Base-by-base conservation (phyloP, 2,329 filamentous ascomycete genomes). In the Neonectria faginata region DNA sequence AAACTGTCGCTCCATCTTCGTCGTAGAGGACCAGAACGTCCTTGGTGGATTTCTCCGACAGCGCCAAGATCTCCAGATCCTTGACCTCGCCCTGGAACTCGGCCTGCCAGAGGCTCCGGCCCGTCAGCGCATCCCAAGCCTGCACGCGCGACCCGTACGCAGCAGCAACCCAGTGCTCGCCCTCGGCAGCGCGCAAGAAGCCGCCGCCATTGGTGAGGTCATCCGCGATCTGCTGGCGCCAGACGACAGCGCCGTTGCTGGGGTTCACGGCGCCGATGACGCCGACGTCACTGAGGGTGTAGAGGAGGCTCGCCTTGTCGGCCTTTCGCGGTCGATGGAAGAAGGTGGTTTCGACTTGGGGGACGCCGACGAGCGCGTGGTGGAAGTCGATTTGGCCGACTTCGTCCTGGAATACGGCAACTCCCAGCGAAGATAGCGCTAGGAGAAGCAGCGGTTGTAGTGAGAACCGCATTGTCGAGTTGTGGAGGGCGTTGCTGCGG, bases 351-450 rank as follows among this genome's bases (percentile, higher is more conserved):
- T 92, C 88, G 77, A 88, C 84, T 77, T 91, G 91, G 59, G 96
- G 94, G 41, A 92, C 82, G 75, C 96, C 96, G 74, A 99, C 84
- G 53, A 98, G 89, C 69, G 92, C 89, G 82, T 97, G 90, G 81
- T 98, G 95, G 82, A 94, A 98, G 81, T 99, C 96, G 78, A 97
- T 88, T 73, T 93, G 87, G 82, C 90, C 94, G 71, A 97, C 94
- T 79, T 99, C 95, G 77, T 99, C 96, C 71, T 88, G 85, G 82
- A 94, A 97, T 65, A 98, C 89, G 69, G 94, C 92, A 7, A 72
- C 72, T 56, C 87, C 82, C 52, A 81, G 72, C 53, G 79, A 74
- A 60, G 80, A 78, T 51, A 82, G 75, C 69, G 76, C 80, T 70
- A 82, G 72, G 31, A 82, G 73, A 44, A 80, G 72, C 65, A 73